Evolutionary conservation across 164 flowering plant genomes (phyloP).

Genomic region (Stephania cephalantha): DNA sequence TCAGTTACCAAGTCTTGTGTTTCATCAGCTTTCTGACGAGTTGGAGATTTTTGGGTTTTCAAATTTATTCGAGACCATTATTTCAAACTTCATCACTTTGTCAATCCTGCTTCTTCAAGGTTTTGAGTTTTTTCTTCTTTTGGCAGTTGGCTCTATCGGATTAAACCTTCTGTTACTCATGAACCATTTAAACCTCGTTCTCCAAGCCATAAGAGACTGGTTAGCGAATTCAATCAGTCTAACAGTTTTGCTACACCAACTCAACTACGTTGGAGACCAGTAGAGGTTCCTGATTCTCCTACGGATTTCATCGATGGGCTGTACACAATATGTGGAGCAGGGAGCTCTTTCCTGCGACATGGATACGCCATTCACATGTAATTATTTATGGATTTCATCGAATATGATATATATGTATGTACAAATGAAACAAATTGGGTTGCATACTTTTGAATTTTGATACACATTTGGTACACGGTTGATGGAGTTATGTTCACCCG

Average conservation of each 20-base stretch:
- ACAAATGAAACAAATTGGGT: background rate
- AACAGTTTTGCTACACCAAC: slow-evolving; percentile 70
- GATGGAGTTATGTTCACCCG: too few species aligned
- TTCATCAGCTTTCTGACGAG: background rate
- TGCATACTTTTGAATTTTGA: too few species aligned
- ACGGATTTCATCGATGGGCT: slow-evolving; percentile 87
- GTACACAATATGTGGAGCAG: slow-evolving; percentile 77
- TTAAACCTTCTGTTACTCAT: slow-evolving; percentile 91
- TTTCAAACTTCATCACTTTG: too few species aligned
- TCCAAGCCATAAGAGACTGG: slow-evolving; percentile 49
- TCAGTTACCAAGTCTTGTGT: too few species aligned
- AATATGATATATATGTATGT: background rate
- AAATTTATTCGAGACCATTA: background rate
- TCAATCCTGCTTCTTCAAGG: background rate
- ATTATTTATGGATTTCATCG: slow-evolving; percentile 17
- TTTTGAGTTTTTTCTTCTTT: background rate
- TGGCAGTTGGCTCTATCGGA: slow-evolving; percentile 82
- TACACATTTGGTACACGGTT: too few species aligned
- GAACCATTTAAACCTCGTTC: slow-evolving; percentile 76
- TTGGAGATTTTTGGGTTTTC: background rate
- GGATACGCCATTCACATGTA: slow-evolving; percentile 98
- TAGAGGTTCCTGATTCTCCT: slow-evolving; percentile 54
- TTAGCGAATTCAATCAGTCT: slow-evolving; percentile 59
- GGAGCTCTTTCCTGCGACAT: slow-evolving; percentile 88
- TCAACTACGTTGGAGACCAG: slow-evolving; percentile 87